Conservation (phyloP, 306 rosid species). For the Arachis stenosperma region DNA sequence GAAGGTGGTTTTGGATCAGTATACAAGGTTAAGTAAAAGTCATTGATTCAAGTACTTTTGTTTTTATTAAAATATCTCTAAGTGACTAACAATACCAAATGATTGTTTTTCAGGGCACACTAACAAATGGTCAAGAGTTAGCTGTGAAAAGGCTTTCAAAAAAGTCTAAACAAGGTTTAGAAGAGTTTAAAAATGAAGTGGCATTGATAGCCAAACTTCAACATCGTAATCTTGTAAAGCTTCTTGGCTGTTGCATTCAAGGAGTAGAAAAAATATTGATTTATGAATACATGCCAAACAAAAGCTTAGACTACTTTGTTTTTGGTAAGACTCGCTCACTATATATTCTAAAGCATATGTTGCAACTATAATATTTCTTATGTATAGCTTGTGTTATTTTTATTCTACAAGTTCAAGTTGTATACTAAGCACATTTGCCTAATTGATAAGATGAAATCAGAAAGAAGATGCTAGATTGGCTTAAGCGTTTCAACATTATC, state of each 20-base stretch:
- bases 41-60: neutral
- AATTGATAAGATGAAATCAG: neutral
- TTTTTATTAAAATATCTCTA: neutral
- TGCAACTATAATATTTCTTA: neutral
- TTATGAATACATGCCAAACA: neutral
- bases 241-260: neutral
- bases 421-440: neutral
- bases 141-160: neutral
- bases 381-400: neutral
- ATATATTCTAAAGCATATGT: neutral
- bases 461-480: neutral
- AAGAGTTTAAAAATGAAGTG: neutral
- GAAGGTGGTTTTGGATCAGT: neutral
- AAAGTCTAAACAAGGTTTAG: neutral
- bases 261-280: neutral
- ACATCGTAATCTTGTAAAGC: neutral
- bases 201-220: neutral
- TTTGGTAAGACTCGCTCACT: neutral
- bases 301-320: neutral
- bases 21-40: neutral
- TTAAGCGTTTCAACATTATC: neutral
- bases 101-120: neutral
- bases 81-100: neutral
- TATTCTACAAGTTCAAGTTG: neutral
- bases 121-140: neutral